These are phyloP conservation scores for Phialemoniopsis sp. DNA, from an alignment of 2,329 filamentous ascomycete genomes.

Conservation along the genomic window DNA sequence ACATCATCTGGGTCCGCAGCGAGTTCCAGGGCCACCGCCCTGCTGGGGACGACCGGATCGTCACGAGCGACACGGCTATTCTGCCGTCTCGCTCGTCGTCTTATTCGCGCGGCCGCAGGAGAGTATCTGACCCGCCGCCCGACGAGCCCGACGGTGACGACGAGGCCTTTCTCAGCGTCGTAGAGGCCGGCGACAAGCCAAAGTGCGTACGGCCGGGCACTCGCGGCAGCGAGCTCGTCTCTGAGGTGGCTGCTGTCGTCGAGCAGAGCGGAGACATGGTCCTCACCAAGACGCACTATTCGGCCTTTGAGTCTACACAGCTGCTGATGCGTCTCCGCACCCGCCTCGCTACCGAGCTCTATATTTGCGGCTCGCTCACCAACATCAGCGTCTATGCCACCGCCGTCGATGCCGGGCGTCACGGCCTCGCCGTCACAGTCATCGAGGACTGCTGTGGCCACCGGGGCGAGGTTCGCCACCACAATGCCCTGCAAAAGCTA, in stretches of 20 bases:
- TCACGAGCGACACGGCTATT: constrained; percentile 30
- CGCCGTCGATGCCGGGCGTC: constrained; percentile 80
- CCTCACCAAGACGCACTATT: constrained; percentile 76
- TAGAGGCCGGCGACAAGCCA: constrained; percentile 23
- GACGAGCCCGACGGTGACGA: constrained; percentile 7
- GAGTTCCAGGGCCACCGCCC: constrained; percentile 63
- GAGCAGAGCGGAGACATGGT: constrained; percentile 42
- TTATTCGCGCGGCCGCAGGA: constrained; percentile 1
- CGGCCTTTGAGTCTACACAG: constrained; percentile 73
- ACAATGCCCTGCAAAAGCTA: constrained; percentile 66
- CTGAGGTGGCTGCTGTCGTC: constrained; percentile 33
- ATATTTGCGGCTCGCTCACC: constrained; percentile 79
- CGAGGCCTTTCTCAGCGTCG: constrained; percentile 31
- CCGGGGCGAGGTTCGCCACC: constrained; percentile 64
- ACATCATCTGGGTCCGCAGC: constrained; percentile 82
- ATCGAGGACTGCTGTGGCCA: constrained; percentile 88
- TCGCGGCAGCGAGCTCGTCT: constrained; percentile 39
- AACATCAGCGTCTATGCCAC: constrained; percentile 91
- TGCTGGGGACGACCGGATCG: constrained; percentile 47
- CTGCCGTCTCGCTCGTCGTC: not conserved
- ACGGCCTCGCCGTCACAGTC: constrained; percentile 83
- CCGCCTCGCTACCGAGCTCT: constrained; percentile 85
- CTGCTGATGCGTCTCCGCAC: constrained; percentile 75
- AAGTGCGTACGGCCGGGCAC: constrained; percentile 39
- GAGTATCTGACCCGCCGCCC: constrained; percentile 10